These are phyloP conservation scores for Alternaria solani DNA, from an alignment of 2,329 filamentous ascomycete species.

Conservation along the genomic window DNA sequence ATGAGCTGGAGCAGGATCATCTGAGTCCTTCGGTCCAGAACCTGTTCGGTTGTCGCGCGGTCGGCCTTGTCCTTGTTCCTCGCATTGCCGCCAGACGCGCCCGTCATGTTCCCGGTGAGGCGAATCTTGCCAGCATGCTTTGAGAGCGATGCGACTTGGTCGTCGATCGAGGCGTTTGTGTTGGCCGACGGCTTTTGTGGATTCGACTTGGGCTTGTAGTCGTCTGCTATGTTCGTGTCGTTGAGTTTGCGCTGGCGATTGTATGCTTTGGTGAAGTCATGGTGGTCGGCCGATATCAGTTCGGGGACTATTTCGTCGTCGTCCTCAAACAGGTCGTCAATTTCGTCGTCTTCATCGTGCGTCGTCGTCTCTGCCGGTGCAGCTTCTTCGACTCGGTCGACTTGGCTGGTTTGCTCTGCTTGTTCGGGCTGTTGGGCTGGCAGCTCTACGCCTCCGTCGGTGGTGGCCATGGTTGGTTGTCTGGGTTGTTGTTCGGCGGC, in stretches of 20 bases:
- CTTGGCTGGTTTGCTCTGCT: constrained; percentile 9
- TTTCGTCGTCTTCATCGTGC: constrained; percentile 64
- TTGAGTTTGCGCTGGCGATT: constrained; percentile 81
- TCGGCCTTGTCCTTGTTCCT: constrained; percentile 85
- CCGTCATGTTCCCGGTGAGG: constrained; percentile 68
- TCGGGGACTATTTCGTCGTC: constrained; percentile 63
- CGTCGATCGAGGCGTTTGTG: constrained; percentile 80
- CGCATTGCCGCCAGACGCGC: constrained; percentile 56
- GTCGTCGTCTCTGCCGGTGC: constrained; percentile 37
- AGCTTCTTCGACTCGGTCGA: constrained; percentile 14
- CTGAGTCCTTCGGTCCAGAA: constrained; percentile 89
- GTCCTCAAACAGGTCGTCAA: constrained; percentile 70
- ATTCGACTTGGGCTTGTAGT: constrained; percentile 74
- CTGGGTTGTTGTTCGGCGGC: neutral
- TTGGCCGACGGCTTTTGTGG: constrained; percentile 75
- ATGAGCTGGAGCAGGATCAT: constrained; percentile 98
- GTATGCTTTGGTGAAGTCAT: constrained; percentile 84
- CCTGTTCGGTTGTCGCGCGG: constrained; percentile 91
- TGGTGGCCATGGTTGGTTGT: constrained; percentile 26
- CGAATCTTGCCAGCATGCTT: constrained; percentile 87
- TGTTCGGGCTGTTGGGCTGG: constrained; percentile 15
- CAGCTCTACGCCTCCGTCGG: constrained; percentile 11
- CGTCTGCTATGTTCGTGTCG: constrained; percentile 58
- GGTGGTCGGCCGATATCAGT: constrained; percentile 64
- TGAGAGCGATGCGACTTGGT: constrained; percentile 84